Percentiles rank a stretch among this genome's conserved stretches.
Evolutionary conservation across 2,329 filamentous ascomycete species (phyloP).

Genomic region (Leptographium lundbergii): DNA sequence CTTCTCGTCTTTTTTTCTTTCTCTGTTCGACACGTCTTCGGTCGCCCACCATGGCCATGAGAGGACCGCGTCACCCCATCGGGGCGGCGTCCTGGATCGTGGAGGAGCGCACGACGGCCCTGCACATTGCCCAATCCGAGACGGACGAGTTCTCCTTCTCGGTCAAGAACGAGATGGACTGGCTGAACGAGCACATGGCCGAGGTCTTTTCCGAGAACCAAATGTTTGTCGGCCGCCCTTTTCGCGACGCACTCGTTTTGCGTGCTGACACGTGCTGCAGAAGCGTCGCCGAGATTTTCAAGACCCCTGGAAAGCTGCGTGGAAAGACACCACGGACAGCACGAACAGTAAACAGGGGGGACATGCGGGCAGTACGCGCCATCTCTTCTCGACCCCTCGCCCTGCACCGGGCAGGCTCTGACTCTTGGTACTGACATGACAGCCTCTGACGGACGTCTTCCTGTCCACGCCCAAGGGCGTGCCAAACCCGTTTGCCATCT

Average conservation of each 20-base stretch:
- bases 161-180: conserved; percentile 87
- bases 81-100: conserved; percentile 78
- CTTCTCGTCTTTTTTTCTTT: not conserved
- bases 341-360: conserved; percentile 44
- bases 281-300: conserved; percentile 90
- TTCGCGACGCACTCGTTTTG: not conserved
- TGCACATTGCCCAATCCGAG: conserved; percentile 66
- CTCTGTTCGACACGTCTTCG: not conserved
- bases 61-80: conserved; percentile 51
- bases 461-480: conserved; percentile 41
- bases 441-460: conserved; percentile 50
- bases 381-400: not conserved
- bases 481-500: conserved; percentile 38
- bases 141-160: conserved; percentile 89
- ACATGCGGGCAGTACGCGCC: conserved; percentile 49
- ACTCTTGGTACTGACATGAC: conserved; percentile 1
- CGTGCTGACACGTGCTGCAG: conserved; percentile 30
- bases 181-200: conserved; percentile 97
- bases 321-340: conserved; percentile 67
- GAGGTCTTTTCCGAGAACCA: conserved; percentile 82
- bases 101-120: conserved; percentile 68
- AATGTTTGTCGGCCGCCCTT: conserved; percentile 47
- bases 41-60: conserved; percentile 26
- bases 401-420: not conserved
- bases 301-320: conserved; percentile 73